Conservation (phyloP, 2,329 filamentous ascomycete species). For the Leptodontidium sp. region DNA sequence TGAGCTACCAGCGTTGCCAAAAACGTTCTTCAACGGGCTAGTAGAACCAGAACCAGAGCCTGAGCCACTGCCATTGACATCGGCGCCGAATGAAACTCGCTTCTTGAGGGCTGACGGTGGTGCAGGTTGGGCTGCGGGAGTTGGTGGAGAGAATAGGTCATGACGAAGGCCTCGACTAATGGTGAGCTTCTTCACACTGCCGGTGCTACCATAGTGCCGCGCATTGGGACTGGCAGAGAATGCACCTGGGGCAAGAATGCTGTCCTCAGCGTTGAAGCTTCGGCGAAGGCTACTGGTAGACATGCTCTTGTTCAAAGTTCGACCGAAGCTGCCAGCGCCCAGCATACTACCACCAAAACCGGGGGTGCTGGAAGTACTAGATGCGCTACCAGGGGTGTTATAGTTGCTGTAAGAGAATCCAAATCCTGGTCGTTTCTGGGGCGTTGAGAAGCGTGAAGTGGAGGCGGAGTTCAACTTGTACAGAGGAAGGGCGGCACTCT, state of each 20-base stretch:
- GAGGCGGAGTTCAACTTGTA: constrained; percentile 87
- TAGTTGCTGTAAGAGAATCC: constrained; percentile 95
- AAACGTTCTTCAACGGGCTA: constrained; percentile 47
- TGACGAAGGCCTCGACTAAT: constrained; percentile 89
- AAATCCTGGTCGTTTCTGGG: constrained; percentile 85
- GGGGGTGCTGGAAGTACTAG: constrained; percentile 73
- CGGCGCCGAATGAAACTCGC: constrained; percentile 89
- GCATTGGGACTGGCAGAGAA: constrained; percentile 75
- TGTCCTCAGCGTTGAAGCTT: constrained; percentile 83
- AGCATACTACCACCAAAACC: constrained; percentile 73
- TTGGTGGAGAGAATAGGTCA: constrained; percentile 71
- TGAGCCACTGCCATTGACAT: constrained; percentile 53
- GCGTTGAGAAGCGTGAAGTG: constrained; percentile 80
- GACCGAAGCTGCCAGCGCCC: constrained; percentile 62
- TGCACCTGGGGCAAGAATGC: constrained; percentile 84
- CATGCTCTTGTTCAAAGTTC: constrained; percentile 84
- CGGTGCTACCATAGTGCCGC: constrained; percentile 71
- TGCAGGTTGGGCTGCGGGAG: constrained; percentile 43
- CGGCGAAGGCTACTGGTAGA: constrained; percentile 87
- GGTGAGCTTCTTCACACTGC: constrained; percentile 86
- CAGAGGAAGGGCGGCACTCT: constrained; percentile 81
- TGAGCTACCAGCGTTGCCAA: constrained; percentile 46
- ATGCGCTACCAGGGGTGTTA: constrained; percentile 77
- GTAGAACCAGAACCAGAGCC: constrained; percentile 54
- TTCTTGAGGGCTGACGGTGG: constrained; percentile 68